phyloP scores from a whole-genome alignment of 2,329 filamentous ascomycete species.

The Aschersonia sp. region DNA sequence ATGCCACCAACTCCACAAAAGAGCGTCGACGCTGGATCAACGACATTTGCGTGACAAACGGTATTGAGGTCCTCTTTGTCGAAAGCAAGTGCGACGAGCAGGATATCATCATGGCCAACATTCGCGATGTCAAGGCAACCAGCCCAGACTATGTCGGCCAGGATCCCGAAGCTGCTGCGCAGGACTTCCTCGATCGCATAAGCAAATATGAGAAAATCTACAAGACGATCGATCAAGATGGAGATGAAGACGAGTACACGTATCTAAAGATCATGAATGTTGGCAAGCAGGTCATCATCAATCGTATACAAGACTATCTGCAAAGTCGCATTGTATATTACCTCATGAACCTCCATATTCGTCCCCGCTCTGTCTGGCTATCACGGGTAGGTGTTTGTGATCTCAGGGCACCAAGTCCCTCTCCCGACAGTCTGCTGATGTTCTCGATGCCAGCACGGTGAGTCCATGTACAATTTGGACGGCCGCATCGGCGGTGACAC shows the following conservation, averaged over 20 bases:
- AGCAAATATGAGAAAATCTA: constrained; percentile 97
- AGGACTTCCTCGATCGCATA: constrained; percentile 88
- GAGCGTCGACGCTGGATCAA: constrained; percentile 81
- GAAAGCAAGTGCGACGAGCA: constrained; percentile 96
- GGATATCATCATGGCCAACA: constrained; percentile 94
- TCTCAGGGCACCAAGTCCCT: no score
- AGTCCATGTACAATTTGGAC: constrained; percentile 81
- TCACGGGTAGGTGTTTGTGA: constrained; percentile 53
- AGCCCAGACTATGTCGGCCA: constrained; percentile 90
- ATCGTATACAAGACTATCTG: constrained; percentile 90
- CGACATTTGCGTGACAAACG: constrained; percentile 59
- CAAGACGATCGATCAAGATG: constrained; percentile 71
- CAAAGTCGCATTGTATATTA: constrained; percentile 97
- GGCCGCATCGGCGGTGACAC: constrained; percentile 92
- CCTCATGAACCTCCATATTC: constrained; percentile 96
- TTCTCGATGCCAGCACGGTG: constrained; percentile 55
- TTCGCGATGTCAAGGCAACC: constrained; percentile 91
- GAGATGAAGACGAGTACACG: constrained; percentile 71
- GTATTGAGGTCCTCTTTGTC: constrained; percentile 85
- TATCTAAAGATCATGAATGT: constrained; percentile 98
- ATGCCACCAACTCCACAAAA: constrained; percentile 95
- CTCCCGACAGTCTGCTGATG: background rate
- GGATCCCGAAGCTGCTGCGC: constrained; percentile 80
- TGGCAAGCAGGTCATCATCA: constrained; percentile 93
- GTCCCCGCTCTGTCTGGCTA: constrained; percentile 89